A percentile compares a stretch with the other conserved stretches of the same genome.
Evolutionary conservation across 1,139 yeast species (phyloP).

Genomic region (Kurtzmaniella natalensis): DNA sequence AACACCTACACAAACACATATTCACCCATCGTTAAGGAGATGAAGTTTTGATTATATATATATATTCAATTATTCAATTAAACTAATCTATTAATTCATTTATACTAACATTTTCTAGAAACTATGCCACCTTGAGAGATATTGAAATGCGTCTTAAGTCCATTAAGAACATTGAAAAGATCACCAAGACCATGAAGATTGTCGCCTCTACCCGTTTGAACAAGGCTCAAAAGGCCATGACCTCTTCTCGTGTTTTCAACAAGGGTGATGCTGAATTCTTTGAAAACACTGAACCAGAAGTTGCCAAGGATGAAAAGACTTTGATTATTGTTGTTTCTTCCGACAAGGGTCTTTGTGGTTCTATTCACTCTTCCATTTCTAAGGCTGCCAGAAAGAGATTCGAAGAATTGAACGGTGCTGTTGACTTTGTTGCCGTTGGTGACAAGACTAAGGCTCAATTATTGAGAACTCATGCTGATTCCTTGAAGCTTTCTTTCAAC

Average conservation of each 20-base stretch:
- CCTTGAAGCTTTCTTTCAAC: constrained; percentile 70
- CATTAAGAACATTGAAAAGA: constrained; percentile 96
- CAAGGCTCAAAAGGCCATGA: constrained; percentile 96
- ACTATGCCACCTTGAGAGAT: constrained; percentile 97
- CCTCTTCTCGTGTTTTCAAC: constrained; percentile 81
- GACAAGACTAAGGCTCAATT: constrained; percentile 91
- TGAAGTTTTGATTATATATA: too few species aligned
- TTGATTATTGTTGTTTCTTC: constrained; percentile 86
- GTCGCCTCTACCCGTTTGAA: constrained; percentile 96
- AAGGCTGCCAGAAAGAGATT: constrained; percentile 77
- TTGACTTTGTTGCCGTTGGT: constrained; percentile 86
- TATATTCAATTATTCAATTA: constrained; percentile 1
- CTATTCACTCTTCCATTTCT: constrained; percentile 92
- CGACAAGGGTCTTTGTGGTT: constrained; percentile 98
- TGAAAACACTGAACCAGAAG: constrained; percentile 75
- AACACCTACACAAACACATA: too few species aligned
- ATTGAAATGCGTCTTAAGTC: constrained; percentile 97
- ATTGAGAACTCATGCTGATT: constrained; percentile 71
- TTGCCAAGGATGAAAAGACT: constrained; percentile 51
- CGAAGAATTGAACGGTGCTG: constrained; percentile 54
- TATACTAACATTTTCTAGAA: constrained; percentile 41
- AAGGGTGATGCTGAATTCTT: constrained; percentile 76
- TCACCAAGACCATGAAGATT: constrained; percentile 99
- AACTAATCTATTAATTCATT: neutral
- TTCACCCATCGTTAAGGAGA: neutral